Conservation (phyloP, 2,329 filamentous ascomycete species). For the Aaosphaeria pasadenensis region DNA sequence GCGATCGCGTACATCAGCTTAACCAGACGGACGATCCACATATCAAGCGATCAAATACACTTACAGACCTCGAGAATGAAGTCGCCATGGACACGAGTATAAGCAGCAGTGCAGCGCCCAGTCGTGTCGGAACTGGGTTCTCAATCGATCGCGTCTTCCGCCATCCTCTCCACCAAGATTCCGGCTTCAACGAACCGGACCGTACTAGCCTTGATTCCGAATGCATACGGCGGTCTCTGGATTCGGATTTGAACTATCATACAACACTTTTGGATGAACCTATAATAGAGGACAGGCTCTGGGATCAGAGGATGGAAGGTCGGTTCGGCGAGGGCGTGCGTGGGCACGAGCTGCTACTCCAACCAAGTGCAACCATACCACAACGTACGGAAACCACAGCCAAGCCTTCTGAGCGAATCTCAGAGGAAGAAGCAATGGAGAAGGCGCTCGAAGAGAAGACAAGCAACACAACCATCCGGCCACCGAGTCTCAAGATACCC, state of each 20-base stretch:
- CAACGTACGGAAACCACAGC: not conserved
- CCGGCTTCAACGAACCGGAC: constrained; percentile 28
- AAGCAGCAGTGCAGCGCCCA: constrained; percentile 6
- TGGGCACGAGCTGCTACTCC: constrained; percentile 11
- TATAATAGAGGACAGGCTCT: constrained; percentile 19
- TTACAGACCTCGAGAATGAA: constrained; percentile 31
- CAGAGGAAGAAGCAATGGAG: constrained; percentile 11
- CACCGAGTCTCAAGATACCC: constrained; percentile 20
- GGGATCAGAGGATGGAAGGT: constrained; percentile 22
- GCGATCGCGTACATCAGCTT: constrained; percentile 31
- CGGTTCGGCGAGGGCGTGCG: constrained; percentile 11
- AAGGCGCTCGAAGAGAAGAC: constrained; percentile 28
- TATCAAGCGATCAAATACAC: constrained; percentile 14
- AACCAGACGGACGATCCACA: constrained; percentile 10
- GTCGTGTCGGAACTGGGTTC: constrained; percentile 16
- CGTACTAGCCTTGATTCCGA: constrained; percentile 21
- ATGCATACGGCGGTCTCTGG: constrained; percentile 21
- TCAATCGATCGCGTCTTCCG: constrained; percentile 21
- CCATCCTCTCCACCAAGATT: constrained; percentile 34
- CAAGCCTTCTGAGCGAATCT: constrained; percentile 5
- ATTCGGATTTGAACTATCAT: constrained; percentile 17
- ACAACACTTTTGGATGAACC: constrained; percentile 10
- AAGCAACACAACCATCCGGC: constrained; percentile 29
- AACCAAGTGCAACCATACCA: constrained; percentile 3
- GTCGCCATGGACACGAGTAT: constrained; percentile 26